Evolutionary conservation across 2,329 filamentous ascomycete genomes (phyloP), one percentile per base, ranked within the genome.

Genomic region (Penicillium sp.): DNA sequence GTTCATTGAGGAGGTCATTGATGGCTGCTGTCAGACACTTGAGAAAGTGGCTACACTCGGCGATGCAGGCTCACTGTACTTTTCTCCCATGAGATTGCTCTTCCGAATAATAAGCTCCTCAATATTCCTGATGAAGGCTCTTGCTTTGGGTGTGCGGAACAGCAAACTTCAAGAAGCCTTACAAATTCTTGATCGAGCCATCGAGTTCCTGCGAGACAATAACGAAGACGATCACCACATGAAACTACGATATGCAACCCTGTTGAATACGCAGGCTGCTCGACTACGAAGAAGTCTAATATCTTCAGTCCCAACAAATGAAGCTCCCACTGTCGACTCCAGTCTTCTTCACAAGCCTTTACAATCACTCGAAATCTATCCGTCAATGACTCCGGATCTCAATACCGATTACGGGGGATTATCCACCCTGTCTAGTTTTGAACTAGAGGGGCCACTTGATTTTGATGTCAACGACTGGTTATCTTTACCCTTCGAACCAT

Each of bases 91-190:
- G 6, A 71, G 82, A 5, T 77, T 82, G 16, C 81, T 82, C 52
- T 69, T 82, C 3, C 78, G 81, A n/a, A 80, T 82, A 28, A 82
- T 80, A 1, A 80, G 79, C 1, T 79, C 79, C 0, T 83, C 82
- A 0, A 80, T 84, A 13, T 83, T 83, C 53, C 74, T 83, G 1
- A 76, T 83, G 55, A 74, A 75, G 60, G 79, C 78, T 1, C 61
- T 82, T 7, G 80, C 78, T 33, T 57, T 81, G 22, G 79, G 80
- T 1, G 74, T 77, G 3, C 71, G 77, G 4, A 78, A 79, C 45
- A 71, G 76, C 8, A 79, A 81, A 55, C 64, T 82, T 10, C 75
- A 77, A 43, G 73, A 73, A 6, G 77, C 75, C 2, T 70, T 82
- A 5, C 73, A 78, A 38, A 75, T 78, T 6, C 69, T 82, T 1